Evolutionary conservation across 257 asterid genomes (phyloP).

Genomic region (Solanum sitiens): DNA sequence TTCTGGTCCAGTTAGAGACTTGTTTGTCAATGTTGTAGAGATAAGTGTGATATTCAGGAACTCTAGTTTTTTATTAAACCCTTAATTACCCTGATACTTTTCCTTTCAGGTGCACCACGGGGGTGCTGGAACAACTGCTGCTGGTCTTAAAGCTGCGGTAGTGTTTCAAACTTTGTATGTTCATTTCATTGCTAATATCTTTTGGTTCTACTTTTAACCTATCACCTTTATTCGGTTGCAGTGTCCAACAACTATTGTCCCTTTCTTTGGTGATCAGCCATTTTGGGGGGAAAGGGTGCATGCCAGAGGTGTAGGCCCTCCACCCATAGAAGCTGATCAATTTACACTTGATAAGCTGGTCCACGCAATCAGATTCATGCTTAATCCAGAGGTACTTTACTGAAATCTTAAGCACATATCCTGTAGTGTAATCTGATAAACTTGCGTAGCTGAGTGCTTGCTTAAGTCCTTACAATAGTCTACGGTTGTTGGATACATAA

Average conservation of each 20-base stretch:
- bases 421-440: neutral
- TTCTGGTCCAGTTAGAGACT: neutral
- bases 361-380: constrained; percentile 69
- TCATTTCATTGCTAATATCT: neutral
- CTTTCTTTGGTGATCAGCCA: constrained; percentile 92
- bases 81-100: neutral
- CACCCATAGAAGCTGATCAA: constrained; percentile 72
- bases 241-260: constrained; percentile 90
- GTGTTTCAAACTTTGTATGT: neutral
- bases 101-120: constrained; percentile 79
- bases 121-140: constrained; percentile 97
- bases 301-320: constrained; percentile 81
- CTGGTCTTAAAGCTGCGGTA: constrained; percentile 96
- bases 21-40: neutral
- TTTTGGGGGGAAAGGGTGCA: constrained; percentile 89
- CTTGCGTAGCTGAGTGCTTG: neutral
- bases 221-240: constrained; percentile 7
- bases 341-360: constrained; percentile 71
- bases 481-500: neutral
- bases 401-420: neutral
- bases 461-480: neutral
- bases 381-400: constrained; percentile 41
- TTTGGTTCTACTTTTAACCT: neutral
- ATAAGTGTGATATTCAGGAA: neutral
- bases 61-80: neutral